Evolutionary conservation across 495 filamentous ascomycete genomes (phyloP).

Genomic region (Friedmanniomyces endolithicus): DNA sequence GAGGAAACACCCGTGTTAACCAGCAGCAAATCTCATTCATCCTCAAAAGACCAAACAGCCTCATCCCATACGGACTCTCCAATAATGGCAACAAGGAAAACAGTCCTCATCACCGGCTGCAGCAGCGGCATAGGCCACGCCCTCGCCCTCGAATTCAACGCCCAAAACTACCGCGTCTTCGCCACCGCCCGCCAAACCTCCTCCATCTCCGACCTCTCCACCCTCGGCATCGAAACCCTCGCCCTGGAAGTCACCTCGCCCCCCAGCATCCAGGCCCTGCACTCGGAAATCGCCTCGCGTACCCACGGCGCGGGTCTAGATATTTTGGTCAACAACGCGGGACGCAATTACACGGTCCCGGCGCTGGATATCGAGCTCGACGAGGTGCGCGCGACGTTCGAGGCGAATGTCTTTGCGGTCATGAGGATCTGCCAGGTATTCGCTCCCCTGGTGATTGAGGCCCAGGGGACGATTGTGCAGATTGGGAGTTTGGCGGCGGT

Average conservation of each 20-base stretch:
- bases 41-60: too few species aligned
- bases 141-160: slow-evolving; percentile 44
- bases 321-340: slow-evolving; percentile 53
- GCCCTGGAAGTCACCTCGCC: slow-evolving; percentile 40
- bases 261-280: slow-evolving; percentile 37
- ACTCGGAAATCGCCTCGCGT: slow-evolving; percentile 32
- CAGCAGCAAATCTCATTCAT: too few species aligned
- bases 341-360: slow-evolving; percentile 48
- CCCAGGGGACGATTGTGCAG: slow-evolving; percentile 50
- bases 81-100: slow-evolving; percentile 4
- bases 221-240: slow-evolving; percentile 42
- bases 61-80: background rate
- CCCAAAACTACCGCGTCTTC: slow-evolving; percentile 40
- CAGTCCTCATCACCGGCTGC: slow-evolving; percentile 24
- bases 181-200: slow-evolving; percentile 44
- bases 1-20: too few species aligned
- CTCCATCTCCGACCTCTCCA: slow-evolving; percentile 36
- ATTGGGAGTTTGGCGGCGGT: slow-evolving; percentile 46
- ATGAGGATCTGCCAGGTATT: slow-evolving; percentile 49
- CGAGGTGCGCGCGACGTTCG: slow-evolving; percentile 42
- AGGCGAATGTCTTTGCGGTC: slow-evolving; percentile 48
- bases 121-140: slow-evolving; percentile 47
- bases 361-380: slow-evolving; percentile 43
- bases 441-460: slow-evolving; percentile 43
- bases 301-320: slow-evolving; percentile 38